Conservation (phyloP, 1,284 basidiomycete genomes). For the Puccinia novopanici region DNA sequence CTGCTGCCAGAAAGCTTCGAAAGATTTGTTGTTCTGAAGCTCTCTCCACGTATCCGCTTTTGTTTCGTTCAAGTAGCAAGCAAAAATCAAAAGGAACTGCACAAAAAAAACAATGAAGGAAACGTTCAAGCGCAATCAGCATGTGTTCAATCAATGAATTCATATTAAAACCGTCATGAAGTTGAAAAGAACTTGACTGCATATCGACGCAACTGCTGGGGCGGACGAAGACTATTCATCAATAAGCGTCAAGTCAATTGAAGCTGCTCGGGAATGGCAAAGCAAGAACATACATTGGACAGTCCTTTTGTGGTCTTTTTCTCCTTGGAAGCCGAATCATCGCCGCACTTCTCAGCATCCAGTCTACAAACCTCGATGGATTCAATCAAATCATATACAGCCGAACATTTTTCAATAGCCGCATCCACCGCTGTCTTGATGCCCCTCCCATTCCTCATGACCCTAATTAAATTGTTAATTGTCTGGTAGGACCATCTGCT, state of each 20-base stretch:
- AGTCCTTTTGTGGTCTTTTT: constrained; percentile 65
- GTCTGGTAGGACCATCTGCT: constrained; percentile 64
- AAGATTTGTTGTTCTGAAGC: constrained; percentile 46
- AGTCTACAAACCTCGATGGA: constrained; percentile 54
- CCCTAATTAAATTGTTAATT: constrained; percentile 74
- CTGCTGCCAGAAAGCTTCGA: constrained; percentile 49
- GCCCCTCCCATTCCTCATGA: constrained; percentile 82
- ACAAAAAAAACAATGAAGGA: background rate
- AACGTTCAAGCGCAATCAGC: constrained; percentile 53
- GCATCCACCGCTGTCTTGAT: constrained; percentile 68
- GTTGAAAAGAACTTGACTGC: constrained; percentile 62
- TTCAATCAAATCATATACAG: constrained; percentile 57
- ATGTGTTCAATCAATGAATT: background rate
- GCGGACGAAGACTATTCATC: constrained; percentile 52
- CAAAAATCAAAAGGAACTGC: constrained; percentile 84
- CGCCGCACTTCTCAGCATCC: constrained; percentile 11
- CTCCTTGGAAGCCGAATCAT: constrained; percentile 24
- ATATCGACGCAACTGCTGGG: constrained; percentile 73
- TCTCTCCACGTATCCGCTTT: constrained; percentile 66
- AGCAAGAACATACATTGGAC: constrained; percentile 73
- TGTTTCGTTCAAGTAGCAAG: constrained; percentile 85
- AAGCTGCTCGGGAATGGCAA: constrained; percentile 16
- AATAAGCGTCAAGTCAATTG: constrained; percentile 56
- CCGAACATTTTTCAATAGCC: constrained; percentile 55
- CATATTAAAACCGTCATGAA: constrained; percentile 51